Conservation (phyloP, 352 stramenopile species). For the Phytophthora pini region DNA sequence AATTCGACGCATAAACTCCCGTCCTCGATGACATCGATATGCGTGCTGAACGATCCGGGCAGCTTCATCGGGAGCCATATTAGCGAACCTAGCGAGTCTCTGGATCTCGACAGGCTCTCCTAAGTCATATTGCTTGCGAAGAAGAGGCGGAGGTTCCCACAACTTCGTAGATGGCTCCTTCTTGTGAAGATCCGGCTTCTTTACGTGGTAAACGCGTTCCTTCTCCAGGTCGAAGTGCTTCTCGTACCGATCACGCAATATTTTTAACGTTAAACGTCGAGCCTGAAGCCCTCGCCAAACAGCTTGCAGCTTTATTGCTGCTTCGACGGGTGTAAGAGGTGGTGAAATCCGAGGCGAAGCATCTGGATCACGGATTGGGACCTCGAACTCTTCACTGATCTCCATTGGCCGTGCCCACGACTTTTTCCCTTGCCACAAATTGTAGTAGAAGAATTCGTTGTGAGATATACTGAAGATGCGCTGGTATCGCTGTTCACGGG, state of each 20-base stretch:
- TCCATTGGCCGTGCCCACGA: constrained; percentile 58
- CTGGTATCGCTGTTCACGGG: constrained; percentile 71
- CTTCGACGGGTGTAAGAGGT: constrained; percentile 61
- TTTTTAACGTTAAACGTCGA: constrained; percentile 34
- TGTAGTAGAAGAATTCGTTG: constrained; percentile 84
- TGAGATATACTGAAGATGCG: constrained; percentile 79
- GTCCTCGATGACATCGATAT: constrained; percentile 49
- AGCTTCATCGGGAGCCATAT: constrained; percentile 58
- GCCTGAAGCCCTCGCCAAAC: constrained; percentile 41
- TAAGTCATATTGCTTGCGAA: constrained; percentile 64
- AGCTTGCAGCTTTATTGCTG: constrained; percentile 54
- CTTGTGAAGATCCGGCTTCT: constrained; percentile 12
- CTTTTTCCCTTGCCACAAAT: constrained; percentile 57
- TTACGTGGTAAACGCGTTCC: constrained; percentile 60
- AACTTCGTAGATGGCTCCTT: constrained; percentile 30
- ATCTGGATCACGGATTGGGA: constrained; percentile 79
- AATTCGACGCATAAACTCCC: constrained; percentile 46
- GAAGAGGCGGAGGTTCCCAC: constrained; percentile 43
- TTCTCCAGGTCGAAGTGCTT: constrained; percentile 74
- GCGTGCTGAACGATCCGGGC: constrained; percentile 61
- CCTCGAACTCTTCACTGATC: constrained; percentile 51
- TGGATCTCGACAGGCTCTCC: constrained; percentile 73
- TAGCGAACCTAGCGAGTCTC: constrained; percentile 49
- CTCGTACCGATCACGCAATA: constrained; percentile 54
- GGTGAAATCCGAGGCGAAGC: constrained; percentile 49